Conservation (phyloP, 2,329 filamentous ascomycete species). For the Parastagonospora avenae region DNA sequence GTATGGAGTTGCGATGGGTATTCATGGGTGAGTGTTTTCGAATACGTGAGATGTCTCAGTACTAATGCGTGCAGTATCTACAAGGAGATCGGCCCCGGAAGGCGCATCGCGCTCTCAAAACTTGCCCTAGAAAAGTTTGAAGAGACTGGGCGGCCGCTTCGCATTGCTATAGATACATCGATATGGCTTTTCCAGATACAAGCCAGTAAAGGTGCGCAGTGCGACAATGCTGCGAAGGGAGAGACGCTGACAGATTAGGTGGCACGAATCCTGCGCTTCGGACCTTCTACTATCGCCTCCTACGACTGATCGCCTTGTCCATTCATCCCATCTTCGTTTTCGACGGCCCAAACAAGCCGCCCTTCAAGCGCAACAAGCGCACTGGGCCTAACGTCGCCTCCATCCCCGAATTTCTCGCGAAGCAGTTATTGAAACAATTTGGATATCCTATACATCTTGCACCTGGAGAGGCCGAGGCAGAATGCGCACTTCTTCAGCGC, state of each 20-base stretch:
- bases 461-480: conserved; percentile 93
- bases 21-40: conserved; percentile 41
- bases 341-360: conserved; percentile 82
- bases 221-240: not conserved
- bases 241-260: conserved; percentile 53
- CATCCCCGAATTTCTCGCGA: conserved; percentile 75
- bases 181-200: conserved; percentile 98
- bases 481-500: conserved; percentile 85
- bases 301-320: conserved; percentile 75
- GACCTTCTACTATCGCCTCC: conserved; percentile 89
- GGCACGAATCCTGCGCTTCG: conserved; percentile 88
- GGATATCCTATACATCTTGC: conserved; percentile 84
- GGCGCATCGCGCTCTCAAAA: conserved; percentile 80
- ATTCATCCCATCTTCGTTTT: conserved; percentile 90
- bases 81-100: conserved; percentile 81
- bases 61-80: conserved; percentile 70
- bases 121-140: conserved; percentile 80
- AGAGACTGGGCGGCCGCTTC: conserved; percentile 71
- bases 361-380: conserved; percentile 85
- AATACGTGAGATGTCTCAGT: not conserved
- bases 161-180: conserved; percentile 89
- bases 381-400: conserved; percentile 67
- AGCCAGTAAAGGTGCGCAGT: conserved; percentile 68
- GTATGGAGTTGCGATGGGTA: conserved; percentile 44
- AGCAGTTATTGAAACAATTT: conserved; percentile 82